phyloP scores from a whole-genome alignment of 768 basidiomycete species.

The Trametes meyenii region DNA sequence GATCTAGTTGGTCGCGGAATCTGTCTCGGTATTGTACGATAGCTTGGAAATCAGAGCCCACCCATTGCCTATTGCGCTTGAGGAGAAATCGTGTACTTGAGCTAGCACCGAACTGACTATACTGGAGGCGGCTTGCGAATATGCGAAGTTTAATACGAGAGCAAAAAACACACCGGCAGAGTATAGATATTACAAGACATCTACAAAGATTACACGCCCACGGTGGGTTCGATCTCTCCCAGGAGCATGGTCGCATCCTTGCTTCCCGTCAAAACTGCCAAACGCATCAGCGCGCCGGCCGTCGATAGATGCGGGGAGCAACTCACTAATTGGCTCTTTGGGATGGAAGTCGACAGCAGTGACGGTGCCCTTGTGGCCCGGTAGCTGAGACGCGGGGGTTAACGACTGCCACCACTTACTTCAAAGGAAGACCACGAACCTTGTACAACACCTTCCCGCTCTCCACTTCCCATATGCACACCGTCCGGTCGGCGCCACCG shows the following conservation, averaged over 20 bases:
- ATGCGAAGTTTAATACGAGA: not conserved
- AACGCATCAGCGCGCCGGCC: slow-evolving; percentile 38
- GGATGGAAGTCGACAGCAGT: slow-evolving; percentile 97
- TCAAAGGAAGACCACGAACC: slow-evolving; percentile 43
- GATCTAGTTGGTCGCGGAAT: not conserved
- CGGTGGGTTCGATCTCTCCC: slow-evolving; percentile 82
- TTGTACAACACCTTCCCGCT: slow-evolving; percentile 78
- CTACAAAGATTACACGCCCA: slow-evolving; percentile 30
- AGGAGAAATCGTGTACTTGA: too few relatives aligned
- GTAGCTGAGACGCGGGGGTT: slow-evolving; percentile 53
- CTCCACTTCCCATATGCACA: slow-evolving; percentile 87
- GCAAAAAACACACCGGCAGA: not conserved
- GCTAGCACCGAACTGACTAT: not conserved
- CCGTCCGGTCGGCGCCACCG: slow-evolving; percentile 87
- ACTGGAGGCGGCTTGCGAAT: not conserved
- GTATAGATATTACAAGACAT: slow-evolving; percentile 3
- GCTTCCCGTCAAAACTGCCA: slow-evolving; percentile 83
- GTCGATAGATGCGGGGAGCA: not conserved
- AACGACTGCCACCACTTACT: not conserved
- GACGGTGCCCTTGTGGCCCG: slow-evolving; percentile 96
- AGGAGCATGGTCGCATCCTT: slow-evolving; percentile 92
- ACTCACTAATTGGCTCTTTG: slow-evolving; percentile 90
- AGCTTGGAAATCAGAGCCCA: not conserved
- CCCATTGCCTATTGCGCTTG: too few relatives aligned
- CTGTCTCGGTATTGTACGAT: not conserved